Conservation (phyloP, 1,139 yeast genomes). For the Candida tunisiensis region DNA sequence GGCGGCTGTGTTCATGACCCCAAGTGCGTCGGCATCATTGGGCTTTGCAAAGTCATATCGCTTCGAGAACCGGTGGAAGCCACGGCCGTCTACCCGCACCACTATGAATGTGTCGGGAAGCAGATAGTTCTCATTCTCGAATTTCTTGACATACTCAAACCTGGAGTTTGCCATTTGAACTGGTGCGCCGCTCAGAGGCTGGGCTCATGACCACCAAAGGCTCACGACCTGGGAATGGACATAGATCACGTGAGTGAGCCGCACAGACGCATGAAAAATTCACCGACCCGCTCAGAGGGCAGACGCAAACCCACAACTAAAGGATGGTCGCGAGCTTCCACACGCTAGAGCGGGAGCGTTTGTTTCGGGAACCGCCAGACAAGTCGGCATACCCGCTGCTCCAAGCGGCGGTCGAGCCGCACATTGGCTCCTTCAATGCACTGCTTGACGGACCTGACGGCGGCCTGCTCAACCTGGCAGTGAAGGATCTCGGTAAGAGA, state of each 20-base stretch:
- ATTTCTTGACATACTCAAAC: slow-evolving; percentile 71
- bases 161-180: no score
- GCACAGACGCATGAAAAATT: no score
- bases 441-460: slow-evolving; percentile 71
- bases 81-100: slow-evolving; percentile 83
- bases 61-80: slow-evolving; percentile 74
- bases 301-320: no score
- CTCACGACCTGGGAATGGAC: no score
- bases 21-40: slow-evolving; percentile 61
- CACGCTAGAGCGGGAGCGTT: slow-evolving; percentile 74
- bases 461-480: slow-evolving; percentile 73
- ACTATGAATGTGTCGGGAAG: slow-evolving; percentile 73
- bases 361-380: slow-evolving; percentile 80
- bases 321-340: slow-evolving; percentile 35
- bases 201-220: no score
- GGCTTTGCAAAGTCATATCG: slow-evolving; percentile 70
- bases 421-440: slow-evolving; percentile 91
- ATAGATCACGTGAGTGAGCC: no score
- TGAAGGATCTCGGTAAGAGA: slow-evolving; percentile 73
- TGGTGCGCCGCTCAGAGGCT: no score
- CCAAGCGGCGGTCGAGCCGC: slow-evolving; percentile 84
- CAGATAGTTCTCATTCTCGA: slow-evolving; percentile 58
- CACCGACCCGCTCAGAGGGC: no score
- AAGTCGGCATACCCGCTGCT: slow-evolving; percentile 68
- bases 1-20: slow-evolving; percentile 75